phyloP scores from a whole-genome alignment of 805 yeast species.

The Wickerhamiella allomyrinae region DNA sequence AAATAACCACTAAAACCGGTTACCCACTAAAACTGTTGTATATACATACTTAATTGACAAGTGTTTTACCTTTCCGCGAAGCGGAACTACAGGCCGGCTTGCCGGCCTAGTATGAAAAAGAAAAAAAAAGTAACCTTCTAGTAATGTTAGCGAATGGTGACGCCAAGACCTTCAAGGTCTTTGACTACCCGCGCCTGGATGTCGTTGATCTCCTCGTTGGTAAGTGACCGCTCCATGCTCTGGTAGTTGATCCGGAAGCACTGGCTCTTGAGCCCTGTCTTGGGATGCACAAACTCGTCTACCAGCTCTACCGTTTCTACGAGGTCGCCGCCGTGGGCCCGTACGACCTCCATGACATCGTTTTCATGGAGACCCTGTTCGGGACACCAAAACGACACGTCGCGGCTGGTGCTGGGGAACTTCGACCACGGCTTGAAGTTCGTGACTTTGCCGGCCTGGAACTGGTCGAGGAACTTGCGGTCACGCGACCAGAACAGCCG shows the following conservation, averaged over 20 bases:
- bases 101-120: too few relatives aligned
- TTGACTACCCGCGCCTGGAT: constrained; percentile 53
- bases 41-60: constrained; percentile 2
- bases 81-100: too few relatives aligned
- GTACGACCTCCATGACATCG: constrained; percentile 86
- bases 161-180: constrained; percentile 39
- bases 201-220: constrained; percentile 68
- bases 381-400: constrained; percentile 85
- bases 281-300: constrained; percentile 79
- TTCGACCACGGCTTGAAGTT: constrained; percentile 80
- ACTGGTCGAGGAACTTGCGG: constrained; percentile 62
- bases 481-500: constrained; percentile 84
- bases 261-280: constrained; percentile 57
- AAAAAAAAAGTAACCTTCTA: background rate
- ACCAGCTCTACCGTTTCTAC: constrained; percentile 71
- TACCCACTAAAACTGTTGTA: too few relatives aligned
- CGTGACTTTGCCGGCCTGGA: constrained; percentile 45
- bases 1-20: background rate
- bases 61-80: too few relatives aligned
- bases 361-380: constrained; percentile 50
- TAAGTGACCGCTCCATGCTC: constrained; percentile 85
- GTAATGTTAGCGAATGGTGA: constrained; percentile 42
- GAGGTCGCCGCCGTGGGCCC: constrained; percentile 67
- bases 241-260: constrained; percentile 88
- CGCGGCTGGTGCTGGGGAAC: constrained; percentile 76